phyloP scores from a whole-genome alignment of 306 rosid species.

The Nissolia schottii region DNA sequence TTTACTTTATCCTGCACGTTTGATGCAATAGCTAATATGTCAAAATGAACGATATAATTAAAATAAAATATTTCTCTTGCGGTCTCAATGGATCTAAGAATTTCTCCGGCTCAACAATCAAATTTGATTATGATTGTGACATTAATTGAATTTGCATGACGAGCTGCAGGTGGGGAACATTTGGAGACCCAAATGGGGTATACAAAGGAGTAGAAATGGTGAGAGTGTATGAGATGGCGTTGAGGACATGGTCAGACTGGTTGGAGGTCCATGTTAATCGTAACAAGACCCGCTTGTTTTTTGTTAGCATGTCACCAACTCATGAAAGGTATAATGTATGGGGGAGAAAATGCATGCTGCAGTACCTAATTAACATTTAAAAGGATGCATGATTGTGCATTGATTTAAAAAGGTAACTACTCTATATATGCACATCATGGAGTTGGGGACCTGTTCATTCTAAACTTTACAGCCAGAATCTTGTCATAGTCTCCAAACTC shows the following conservation, averaged over 20 bases:
- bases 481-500: not conserved
- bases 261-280: conserved; percentile 75
- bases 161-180: conserved; percentile 87
- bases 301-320: conserved; percentile 94
- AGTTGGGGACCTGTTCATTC: not conserved
- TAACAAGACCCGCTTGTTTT: conserved; percentile 61
- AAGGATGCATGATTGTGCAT: not conserved
- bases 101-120: conserved; percentile 4
- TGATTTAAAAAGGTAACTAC: not conserved
- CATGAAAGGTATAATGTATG: conserved; percentile 71
- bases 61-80: too few relatives aligned
- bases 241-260: conserved; percentile 91
- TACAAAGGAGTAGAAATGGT: conserved; percentile 58
- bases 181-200: conserved; percentile 47
- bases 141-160: conserved; percentile 10
- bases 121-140: conserved; percentile 9
- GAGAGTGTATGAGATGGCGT: conserved; percentile 80
- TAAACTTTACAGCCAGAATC: not conserved
- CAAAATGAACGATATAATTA: too few relatives aligned
- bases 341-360: conserved; percentile 53
- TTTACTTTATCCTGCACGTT: too few relatives aligned
- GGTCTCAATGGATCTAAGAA: too few relatives aligned
- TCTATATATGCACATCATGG: not conserved
- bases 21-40: too few relatives aligned
- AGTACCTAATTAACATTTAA: not conserved